Evolutionary conservation across 2,329 filamentous ascomycete genomes (phyloP).

Genomic region (Colletotrichum shisoi): DNA sequence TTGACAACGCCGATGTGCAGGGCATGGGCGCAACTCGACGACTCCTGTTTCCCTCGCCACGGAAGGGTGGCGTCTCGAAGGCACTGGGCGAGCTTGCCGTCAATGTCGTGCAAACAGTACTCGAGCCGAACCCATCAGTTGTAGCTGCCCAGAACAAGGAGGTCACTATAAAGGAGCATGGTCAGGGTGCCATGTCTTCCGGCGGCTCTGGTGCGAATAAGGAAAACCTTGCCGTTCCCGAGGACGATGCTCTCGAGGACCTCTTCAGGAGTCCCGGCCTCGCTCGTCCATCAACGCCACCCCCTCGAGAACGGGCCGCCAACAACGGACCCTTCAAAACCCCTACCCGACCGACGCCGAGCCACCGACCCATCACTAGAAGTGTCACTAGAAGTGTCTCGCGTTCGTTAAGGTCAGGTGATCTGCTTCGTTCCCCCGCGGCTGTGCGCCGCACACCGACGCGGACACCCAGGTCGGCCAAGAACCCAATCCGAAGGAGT

Average conservation of each 20-base stretch:
- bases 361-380: conserved; percentile 67
- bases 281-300: conserved; percentile 60
- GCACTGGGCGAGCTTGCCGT: conserved; percentile 66
- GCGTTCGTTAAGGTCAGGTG: conserved; percentile 60
- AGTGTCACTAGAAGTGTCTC: conserved; percentile 70
- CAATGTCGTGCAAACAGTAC: conserved; percentile 59
- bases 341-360: conserved; percentile 68
- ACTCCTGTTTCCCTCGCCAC: conserved; percentile 78
- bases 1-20: conserved; percentile 60
- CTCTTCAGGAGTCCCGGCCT: conserved; percentile 70
- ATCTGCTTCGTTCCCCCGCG: conserved; percentile 55
- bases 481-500: conserved; percentile 30
- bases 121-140: conserved; percentile 45
- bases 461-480: conserved; percentile 51
- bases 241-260: conserved; percentile 63
- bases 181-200: conserved; percentile 3
- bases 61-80: conserved; percentile 69
- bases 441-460: conserved; percentile 60
- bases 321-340: conserved; percentile 65
- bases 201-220: conserved; percentile 47
- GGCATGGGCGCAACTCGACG: conserved; percentile 67
- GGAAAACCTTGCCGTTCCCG: conserved; percentile 61
- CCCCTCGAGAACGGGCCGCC: conserved; percentile 57
- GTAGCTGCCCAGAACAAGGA: conserved; percentile 47
- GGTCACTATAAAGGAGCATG: conserved; percentile 54